Conservation (phyloP, 2,329 filamentous ascomycete genomes). For the Verticillium klebahnii region DNA sequence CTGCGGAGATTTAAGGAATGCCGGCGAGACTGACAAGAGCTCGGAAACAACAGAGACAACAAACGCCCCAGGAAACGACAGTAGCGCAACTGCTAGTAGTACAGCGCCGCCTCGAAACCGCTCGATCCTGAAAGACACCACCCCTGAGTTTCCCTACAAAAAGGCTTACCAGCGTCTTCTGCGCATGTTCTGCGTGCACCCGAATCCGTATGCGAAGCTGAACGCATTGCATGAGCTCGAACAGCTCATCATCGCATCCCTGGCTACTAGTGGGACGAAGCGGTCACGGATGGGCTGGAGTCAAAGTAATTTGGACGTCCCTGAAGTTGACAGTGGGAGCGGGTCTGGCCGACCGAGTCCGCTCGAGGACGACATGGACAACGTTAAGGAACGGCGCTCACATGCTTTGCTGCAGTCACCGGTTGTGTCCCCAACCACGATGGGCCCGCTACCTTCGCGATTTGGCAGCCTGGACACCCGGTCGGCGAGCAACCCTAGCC, state of each 20-base stretch:
- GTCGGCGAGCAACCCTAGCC: background rate
- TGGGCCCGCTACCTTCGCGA: background rate
- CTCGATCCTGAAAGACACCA: slow-evolving; percentile 24
- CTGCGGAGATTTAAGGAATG: slow-evolving; percentile 57
- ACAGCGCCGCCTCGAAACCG: background rate
- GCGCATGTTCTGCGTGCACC: slow-evolving; percentile 82
- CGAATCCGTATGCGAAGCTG: slow-evolving; percentile 83
- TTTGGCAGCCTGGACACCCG: background rate
- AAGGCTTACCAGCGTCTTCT: slow-evolving; percentile 76
- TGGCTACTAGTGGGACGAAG: slow-evolving; percentile 35
- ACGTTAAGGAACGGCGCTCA: slow-evolving; percentile 63
- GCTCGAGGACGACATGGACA: slow-evolving; percentile 65
- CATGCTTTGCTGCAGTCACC: slow-evolving; percentile 42
- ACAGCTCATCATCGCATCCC: slow-evolving; percentile 71
- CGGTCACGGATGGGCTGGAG: slow-evolving; percentile 25
- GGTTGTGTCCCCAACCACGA: slow-evolving; percentile 21
- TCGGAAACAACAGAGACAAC: slow-evolving; percentile 32
- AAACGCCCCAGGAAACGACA: slow-evolving; percentile 35
- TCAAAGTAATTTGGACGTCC: slow-evolving; percentile 28
- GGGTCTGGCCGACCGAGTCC: slow-evolving; percentile 34
- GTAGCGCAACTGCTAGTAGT: slow-evolving; percentile 34
- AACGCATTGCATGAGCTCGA: slow-evolving; percentile 79
- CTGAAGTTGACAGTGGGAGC: slow-evolving; percentile 12
- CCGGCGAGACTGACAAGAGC: slow-evolving; percentile 36
- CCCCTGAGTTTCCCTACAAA: slow-evolving; percentile 69